Conservation (phyloP, 331 rosid genomes). For the Quercus lobata region DNA sequence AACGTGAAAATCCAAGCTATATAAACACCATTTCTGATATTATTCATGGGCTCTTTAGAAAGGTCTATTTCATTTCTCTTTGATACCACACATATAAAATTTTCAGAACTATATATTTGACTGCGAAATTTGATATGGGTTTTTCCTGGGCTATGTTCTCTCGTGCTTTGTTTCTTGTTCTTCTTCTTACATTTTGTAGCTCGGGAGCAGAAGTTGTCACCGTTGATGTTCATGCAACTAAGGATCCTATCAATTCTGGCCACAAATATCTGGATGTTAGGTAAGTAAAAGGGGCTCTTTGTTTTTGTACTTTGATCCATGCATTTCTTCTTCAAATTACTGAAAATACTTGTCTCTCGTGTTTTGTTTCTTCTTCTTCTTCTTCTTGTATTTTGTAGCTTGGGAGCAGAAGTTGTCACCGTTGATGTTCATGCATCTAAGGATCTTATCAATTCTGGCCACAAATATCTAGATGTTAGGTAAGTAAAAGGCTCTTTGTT, state of each 20-base stretch:
- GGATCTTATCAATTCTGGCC: conserved; percentile 49
- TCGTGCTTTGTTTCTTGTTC: conserved; percentile 12
- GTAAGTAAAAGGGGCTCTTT: conserved; percentile 19
- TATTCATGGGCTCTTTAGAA: conserved; percentile 30
- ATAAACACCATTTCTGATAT: not conserved
- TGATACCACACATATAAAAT: not conserved
- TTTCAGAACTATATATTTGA: not conserved
- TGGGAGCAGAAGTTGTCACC: conserved; percentile 51
- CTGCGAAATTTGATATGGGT: conserved; percentile 23
- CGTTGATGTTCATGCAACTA: conserved; percentile 57
- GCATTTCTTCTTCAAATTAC: not conserved
- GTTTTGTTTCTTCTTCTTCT: conserved; percentile 18
- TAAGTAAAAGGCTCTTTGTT: conserved; percentile 2
- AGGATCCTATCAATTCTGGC: conserved; percentile 49
- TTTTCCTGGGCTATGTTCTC: conserved; percentile 18
- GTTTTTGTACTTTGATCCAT: not conserved
- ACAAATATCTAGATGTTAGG: conserved; percentile 78
- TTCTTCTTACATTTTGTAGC: conserved; percentile 28
- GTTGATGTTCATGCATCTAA: conserved; percentile 59
- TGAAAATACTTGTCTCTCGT: conserved; percentile 1
- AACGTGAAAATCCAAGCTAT: not conserved
- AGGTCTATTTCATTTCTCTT: conserved; percentile 6
- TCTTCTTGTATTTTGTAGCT: conserved; percentile 26
- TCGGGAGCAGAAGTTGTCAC: conserved; percentile 54
- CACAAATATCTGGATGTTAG: conserved; percentile 71